Base-by-base conservation (phyloP, 768 basidiomycete species). In the Lyophyllum semitale region DNA sequence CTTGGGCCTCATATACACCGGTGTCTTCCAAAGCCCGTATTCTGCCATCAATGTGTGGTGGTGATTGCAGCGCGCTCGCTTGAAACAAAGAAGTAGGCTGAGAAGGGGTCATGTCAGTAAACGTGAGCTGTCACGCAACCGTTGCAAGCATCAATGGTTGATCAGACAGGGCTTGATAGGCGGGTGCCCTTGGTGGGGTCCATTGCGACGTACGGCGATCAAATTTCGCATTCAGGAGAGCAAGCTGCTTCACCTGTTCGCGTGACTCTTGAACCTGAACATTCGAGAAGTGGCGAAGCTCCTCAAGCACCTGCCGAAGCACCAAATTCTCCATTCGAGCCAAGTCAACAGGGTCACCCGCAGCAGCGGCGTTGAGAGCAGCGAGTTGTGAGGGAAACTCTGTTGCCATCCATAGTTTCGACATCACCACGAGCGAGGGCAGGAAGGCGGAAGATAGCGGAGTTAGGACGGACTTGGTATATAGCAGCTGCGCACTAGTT, bases 381-480 rank as follows among this genome's bases (percentile, higher is more conserved):
- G 43, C 20, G 6, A 59, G 29, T 18, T 59, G n/a, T 8, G 26
- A 6, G 11, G 50, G 59, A 40, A 48, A 63, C 6, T 4, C 32
- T 0, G 38, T 53, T 22, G 22, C 17, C 59, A 60, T 58, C 57
- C 59, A 63, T 15, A 37, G 30, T 11, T 32, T 27, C n/a, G 15
- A 63, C 59, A 27, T 60, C 59, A 13, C 27, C 8, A 7, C 37
- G 20, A 11, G 46, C 37, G 7, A 60, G 51, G 1, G 61, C 61
- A 2, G 55, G 53, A 17, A 63, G 57, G 8, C 51, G 44, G 40
- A 63, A 63, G 1, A 63, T 43, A 1, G 45, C 7, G 1, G 63
- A 64, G 6, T 35, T 26, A 0, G 61, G 61, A 3, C 37, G 23
- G 1, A 9, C 2, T 38, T 62, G 53, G 26, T 42, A 62, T 37